phyloP scores from a whole-genome alignment of 768 basidiomycete species.

The Mycena pura region DNA sequence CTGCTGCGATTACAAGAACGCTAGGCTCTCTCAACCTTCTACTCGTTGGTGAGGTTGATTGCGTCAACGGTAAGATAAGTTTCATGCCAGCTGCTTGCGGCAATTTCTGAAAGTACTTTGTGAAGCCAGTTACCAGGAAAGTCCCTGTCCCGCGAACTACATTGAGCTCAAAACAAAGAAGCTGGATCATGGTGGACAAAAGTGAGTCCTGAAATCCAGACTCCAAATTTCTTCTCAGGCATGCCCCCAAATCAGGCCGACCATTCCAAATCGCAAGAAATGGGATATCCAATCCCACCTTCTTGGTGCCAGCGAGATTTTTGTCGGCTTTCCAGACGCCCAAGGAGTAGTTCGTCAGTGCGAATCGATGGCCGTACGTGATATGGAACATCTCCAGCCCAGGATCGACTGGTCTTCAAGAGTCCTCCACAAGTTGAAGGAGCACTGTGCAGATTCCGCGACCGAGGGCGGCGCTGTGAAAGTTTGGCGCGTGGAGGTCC shows the following conservation, averaged over 20 bases:
- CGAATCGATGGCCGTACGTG: background rate
- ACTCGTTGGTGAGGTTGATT: conserved; percentile 21
- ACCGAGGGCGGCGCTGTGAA: background rate
- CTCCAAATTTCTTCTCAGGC: background rate
- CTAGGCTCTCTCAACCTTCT: conserved; percentile 12
- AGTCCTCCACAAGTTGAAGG: background rate
- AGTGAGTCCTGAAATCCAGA: background rate
- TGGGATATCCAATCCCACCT: conserved; percentile 19
- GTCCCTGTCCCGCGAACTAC: conserved; percentile 9
- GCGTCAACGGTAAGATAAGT: conserved; percentile 6
- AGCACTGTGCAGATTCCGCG: background rate
- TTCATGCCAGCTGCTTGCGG: too few relatives aligned
- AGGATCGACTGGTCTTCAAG: conserved; percentile 13
- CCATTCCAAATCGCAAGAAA: background rate
- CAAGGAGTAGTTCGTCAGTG: background rate
- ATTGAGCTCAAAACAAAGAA: conserved; percentile 18
- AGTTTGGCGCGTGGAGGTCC: conserved; percentile 11
- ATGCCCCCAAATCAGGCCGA: background rate
- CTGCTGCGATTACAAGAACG: background rate
- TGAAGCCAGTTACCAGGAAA: conserved; percentile 2
- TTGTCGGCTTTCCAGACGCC: conserved; percentile 1
- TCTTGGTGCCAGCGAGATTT: conserved; percentile 2
- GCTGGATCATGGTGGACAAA: background rate
- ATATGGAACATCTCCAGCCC: background rate
- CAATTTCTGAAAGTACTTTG: background rate